A percentile compares a stretch with the other conserved stretches of the same genome.
Evolutionary conservation across 306 rosid species (phyloP).

Genomic region (Vicia faba): DNA sequence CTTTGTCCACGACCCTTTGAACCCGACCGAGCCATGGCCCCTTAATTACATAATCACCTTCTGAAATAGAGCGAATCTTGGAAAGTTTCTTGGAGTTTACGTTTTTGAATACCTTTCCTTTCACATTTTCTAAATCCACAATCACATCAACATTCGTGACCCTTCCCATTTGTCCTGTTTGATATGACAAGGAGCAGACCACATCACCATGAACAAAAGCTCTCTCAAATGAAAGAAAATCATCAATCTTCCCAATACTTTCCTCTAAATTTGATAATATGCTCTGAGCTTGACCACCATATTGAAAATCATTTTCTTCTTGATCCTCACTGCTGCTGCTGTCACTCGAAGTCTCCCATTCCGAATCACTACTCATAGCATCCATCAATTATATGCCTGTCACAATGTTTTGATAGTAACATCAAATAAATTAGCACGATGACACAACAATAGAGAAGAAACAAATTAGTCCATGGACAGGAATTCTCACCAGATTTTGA

Average conservation of each 20-base stretch:
- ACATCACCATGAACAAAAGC: constrained; percentile 80
- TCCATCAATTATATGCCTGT: constrained; percentile 72
- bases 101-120: constrained; percentile 62
- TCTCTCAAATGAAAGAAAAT: constrained; percentile 85
- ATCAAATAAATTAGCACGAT: constrained; percentile 8
- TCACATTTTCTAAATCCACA: constrained; percentile 70
- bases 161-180: constrained; percentile 88
- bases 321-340: constrained; percentile 78
- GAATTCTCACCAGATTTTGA: constrained; percentile 39
- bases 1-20: constrained; percentile 69
- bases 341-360: constrained; percentile 88
- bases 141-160: constrained; percentile 62
- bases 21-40: constrained; percentile 89
- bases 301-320: constrained; percentile 66
- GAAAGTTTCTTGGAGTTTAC: constrained; percentile 58
- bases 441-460: constrained; percentile 18
- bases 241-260: constrained; percentile 87
- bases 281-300: constrained; percentile 78
- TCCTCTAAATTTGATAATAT: constrained; percentile 83
- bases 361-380: constrained; percentile 61
- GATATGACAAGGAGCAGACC: constrained; percentile 64
- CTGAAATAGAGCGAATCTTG: constrained; percentile 73
- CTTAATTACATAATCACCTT: constrained; percentile 66
- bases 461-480: constrained; percentile 25
- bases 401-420: constrained; percentile 28